Evolutionary conservation across 140 eudicot genomes (phyloP).

Genomic region (Bidens hawaiensis): DNA sequence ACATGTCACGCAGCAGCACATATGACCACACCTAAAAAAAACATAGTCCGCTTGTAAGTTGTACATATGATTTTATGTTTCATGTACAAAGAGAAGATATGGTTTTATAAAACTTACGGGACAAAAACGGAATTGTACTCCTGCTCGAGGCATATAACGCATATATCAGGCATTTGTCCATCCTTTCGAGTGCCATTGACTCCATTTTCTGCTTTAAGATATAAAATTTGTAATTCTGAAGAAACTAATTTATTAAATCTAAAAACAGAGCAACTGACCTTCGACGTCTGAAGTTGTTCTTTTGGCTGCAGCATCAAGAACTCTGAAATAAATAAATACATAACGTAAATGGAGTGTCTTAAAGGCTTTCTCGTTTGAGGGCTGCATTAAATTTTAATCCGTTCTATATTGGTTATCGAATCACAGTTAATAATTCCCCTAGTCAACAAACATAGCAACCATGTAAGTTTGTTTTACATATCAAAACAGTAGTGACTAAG

Average conservation of each 20-base stretch:
- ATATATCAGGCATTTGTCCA: constrained; percentile 73
- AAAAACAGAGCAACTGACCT: constrained; percentile 39
- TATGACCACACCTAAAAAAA: constrained; percentile 96
- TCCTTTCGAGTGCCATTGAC: constrained; percentile 47
- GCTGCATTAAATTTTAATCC: background rate
- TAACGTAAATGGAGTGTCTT: background rate
- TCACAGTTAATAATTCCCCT: background rate
- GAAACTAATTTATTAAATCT: constrained; percentile 9
- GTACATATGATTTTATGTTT: background rate
- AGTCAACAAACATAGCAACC: background rate
- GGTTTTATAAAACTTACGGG: constrained; percentile 58
- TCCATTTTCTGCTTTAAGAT: constrained; percentile 48
- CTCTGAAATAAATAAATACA: constrained; percentile 42
- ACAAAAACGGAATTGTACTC: constrained; percentile 94
- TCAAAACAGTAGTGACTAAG: background rate
- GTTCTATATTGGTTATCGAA: background rate
- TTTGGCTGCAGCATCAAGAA: constrained; percentile 93
- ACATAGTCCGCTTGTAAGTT: background rate
- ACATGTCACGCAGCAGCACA: constrained; percentile 94
- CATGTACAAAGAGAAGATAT: background rate
- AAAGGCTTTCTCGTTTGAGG: too few species aligned
- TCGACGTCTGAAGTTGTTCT: constrained; percentile 55
- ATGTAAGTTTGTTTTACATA: background rate
- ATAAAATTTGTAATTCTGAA: background rate
- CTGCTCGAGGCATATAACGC: constrained; percentile 93